Conservation (phyloP, 352 stramenopile genomes). For the Globisporangium yorkense region DNA sequence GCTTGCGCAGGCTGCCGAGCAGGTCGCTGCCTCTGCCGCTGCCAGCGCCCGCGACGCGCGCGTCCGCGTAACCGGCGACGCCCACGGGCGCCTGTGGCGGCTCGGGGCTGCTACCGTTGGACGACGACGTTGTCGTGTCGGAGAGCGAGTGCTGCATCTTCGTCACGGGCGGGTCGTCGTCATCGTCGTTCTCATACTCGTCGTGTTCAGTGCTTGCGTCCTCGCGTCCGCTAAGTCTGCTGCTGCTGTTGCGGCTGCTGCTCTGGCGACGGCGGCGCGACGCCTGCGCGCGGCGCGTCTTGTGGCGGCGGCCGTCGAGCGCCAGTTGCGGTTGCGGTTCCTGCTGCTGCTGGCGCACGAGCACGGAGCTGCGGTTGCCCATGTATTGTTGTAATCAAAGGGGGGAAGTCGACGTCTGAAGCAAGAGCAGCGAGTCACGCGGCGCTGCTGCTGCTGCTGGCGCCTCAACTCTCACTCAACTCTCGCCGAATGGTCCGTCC, state of each 20-base stretch:
- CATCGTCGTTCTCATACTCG: slow-evolving; percentile 2
- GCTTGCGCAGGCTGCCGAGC: slow-evolving; percentile 5
- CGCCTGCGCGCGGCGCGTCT: slow-evolving; percentile 12
- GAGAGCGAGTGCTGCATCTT: slow-evolving; percentile 49
- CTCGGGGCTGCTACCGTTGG: slow-evolving; percentile 10
- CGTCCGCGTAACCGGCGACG: no score
- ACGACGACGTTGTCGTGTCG: slow-evolving; percentile 41
- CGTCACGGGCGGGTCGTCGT: not conserved
- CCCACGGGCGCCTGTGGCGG: not conserved
- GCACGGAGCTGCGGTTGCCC: not conserved
- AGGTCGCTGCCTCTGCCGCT: slow-evolving; percentile 21
- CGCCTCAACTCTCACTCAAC: no score
- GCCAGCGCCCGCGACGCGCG: no score
- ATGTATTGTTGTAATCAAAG: not conserved
- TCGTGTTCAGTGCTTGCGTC: not conserved
- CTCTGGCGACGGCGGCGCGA: slow-evolving; percentile 6
- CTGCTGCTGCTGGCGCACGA: not conserved
- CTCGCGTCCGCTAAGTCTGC: slow-evolving; percentile 1
- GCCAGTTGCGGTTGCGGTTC: not conserved
- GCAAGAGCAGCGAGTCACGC: no score
- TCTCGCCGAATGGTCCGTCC: no score
- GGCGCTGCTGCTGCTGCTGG: no score
- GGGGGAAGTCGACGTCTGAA: no score
- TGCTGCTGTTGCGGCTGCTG: slow-evolving; percentile 4
- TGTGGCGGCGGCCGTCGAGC: slow-evolving; percentile 8